Percentiles rank a stretch among this genome's conserved stretches.
These are phyloP conservation scores for Coemansia sp. DNA, from an alignment of 192 early-diverging fungal genomes.

Conservation along the genomic window DNA sequence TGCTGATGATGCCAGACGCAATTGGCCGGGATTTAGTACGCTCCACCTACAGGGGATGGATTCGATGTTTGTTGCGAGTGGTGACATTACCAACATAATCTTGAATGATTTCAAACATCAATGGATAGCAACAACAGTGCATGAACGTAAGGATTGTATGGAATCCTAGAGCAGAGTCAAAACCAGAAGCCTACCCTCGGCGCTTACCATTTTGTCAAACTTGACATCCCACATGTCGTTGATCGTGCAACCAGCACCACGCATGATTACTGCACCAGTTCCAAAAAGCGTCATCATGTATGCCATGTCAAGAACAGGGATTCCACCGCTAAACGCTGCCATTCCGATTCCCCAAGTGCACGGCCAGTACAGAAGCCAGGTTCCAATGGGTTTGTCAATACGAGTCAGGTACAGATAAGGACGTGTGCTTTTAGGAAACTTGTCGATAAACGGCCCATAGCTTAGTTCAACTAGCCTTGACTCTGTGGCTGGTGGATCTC, in stretches of 20 bases:
- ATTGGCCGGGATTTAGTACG: slow-evolving; percentile 80
- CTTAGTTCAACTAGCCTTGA: neutral
- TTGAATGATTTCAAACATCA: neutral
- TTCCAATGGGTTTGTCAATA: slow-evolving; percentile 89
- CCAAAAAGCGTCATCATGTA: slow-evolving; percentile 79
- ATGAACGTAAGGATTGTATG: neutral
- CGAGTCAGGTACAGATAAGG: slow-evolving; percentile 77
- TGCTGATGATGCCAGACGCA: slow-evolving; percentile 71
- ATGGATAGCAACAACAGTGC: neutral
- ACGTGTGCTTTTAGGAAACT: slow-evolving; percentile 56
- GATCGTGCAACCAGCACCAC: slow-evolving; percentile 94
- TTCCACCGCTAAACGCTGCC: slow-evolving; percentile 62
- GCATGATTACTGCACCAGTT: slow-evolving; percentile 84
- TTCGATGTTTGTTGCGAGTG: neutral
- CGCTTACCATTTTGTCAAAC: slow-evolving; percentile 69
- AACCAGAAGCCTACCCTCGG: neutral
- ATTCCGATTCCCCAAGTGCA: slow-evolving; percentile 80
- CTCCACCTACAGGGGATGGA: slow-evolving; percentile 58
- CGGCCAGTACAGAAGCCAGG: slow-evolving; percentile 88
- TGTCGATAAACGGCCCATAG: slow-evolving; percentile 57
- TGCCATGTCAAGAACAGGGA: slow-evolving; percentile 56
- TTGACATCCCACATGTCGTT: slow-evolving; percentile 97
- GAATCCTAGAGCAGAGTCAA: neutral
- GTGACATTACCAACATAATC: neutral
- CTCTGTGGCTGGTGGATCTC: neutral